phyloP scores from a whole-genome alignment of 1,284 basidiomycete species.

The Butyriboletus appendiculatus region DNA sequence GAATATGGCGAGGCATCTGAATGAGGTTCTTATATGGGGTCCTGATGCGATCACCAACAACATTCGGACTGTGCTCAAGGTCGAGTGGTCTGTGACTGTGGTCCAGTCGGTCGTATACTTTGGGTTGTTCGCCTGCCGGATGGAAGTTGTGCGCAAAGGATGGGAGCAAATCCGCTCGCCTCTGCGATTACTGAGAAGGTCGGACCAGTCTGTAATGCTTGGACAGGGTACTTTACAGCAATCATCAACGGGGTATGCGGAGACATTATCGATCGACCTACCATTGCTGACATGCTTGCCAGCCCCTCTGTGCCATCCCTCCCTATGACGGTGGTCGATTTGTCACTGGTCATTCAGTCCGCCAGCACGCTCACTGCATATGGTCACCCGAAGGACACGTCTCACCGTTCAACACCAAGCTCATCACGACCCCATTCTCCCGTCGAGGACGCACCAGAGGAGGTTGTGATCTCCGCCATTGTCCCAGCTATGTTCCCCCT shows the following conservation, averaged over 20 bases:
- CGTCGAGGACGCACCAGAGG: conserved; percentile 5
- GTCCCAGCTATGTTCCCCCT: conserved; percentile 17
- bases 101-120: conserved; percentile 42
- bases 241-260: conserved; percentile 14
- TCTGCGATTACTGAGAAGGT: background rate
- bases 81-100: conserved; percentile 44
- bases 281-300: conserved; percentile 6
- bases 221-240: background rate
- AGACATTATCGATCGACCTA: background rate
- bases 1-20: conserved; percentile 21
- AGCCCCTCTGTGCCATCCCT: conserved; percentile 19
- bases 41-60: conserved; percentile 15
- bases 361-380: conserved; percentile 12
- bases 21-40: conserved; percentile 12
- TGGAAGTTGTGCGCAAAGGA: conserved; percentile 15
- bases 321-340: conserved; percentile 29
- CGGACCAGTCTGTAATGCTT: background rate
- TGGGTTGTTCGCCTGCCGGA: conserved; percentile 37
- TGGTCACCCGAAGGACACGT: conserved; percentile 4
- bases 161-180: conserved; percentile 7
- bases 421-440: conserved; percentile 3
- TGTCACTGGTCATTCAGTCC: conserved; percentile 16
- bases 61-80: conserved; percentile 28
- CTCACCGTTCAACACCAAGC: background rate
- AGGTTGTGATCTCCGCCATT: conserved; percentile 12